These are phyloP conservation scores for Tulasnella sp. DNA, from an alignment of 768 basidiomycete genomes.

Conservation along the genomic window DNA sequence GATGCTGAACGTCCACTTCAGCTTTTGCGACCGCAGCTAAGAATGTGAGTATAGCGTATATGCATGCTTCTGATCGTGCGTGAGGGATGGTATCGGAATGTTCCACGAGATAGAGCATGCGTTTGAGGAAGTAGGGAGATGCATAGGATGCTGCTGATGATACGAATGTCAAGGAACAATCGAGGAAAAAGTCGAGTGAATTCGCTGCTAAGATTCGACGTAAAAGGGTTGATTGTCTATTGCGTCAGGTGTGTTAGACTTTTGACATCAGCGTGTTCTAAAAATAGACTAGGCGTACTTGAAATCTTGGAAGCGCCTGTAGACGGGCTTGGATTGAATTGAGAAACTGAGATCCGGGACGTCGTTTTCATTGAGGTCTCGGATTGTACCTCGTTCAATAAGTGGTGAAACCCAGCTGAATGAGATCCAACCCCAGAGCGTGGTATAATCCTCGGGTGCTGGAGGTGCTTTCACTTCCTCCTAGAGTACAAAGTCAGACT, in stretches of 20 bases:
- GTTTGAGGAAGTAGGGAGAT: constrained; percentile 76
- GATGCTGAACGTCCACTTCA: constrained; percentile 24
- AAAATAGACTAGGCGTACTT: not conserved
- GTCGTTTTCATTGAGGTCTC: constrained; percentile 54
- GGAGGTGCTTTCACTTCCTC: constrained; percentile 43
- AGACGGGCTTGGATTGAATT: constrained; percentile 51
- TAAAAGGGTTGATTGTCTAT: constrained; percentile 4
- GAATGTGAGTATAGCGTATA: constrained; percentile 69
- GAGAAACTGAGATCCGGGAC: constrained; percentile 62
- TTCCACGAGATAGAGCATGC: constrained; percentile 22
- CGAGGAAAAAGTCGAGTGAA: constrained; percentile 39
- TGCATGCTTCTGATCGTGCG: constrained; percentile 48
- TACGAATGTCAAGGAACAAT: constrained; percentile 52
- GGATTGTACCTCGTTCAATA: constrained; percentile 31
- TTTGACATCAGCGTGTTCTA: not conserved
- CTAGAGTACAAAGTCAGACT: too few relatives aligned
- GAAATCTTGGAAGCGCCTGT: constrained; percentile 34
- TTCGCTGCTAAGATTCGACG: constrained; percentile 27
- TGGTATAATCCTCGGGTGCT: constrained; percentile 66
- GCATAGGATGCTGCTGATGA: constrained; percentile 24
- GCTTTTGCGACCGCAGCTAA: constrained; percentile 45
- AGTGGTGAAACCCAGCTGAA: constrained; percentile 8
- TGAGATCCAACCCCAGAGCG: constrained; percentile 33
- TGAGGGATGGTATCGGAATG: constrained; percentile 33
- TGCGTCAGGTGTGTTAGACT: not conserved